These are phyloP conservation scores for Plasmodium gaboni DNA, from an alignment of 169 alveolate species.

Conservation along the genomic window DNA sequence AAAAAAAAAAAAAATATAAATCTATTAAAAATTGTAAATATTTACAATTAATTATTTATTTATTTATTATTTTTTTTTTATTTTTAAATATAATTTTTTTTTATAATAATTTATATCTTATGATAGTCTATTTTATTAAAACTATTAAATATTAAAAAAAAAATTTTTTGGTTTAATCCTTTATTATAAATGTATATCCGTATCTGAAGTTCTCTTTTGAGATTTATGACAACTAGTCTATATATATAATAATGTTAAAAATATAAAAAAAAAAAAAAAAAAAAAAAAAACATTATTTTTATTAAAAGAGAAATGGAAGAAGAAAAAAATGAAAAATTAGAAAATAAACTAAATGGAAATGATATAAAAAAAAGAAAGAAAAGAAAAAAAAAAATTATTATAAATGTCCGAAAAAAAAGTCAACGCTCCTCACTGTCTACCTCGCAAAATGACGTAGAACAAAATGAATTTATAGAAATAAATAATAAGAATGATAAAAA, in stretches of 20 bases:
- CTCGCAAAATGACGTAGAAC: not conserved
- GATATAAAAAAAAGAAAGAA: conserved; percentile 41
- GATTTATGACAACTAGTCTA: no score
- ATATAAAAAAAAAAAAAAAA: conserved; percentile 2
- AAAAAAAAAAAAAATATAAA: conserved; percentile 27
- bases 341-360: not conserved
- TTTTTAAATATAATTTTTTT: no score
- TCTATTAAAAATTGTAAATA: conserved; percentile 4
- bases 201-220: no score
- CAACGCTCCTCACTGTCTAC: not conserved
- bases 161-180: no score
- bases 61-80: no score
- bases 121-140: no score
- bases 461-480: not conserved
- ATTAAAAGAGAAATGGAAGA: conserved; percentile 15
- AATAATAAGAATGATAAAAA: not conserved
- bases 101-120: no score
- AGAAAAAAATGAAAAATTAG: conserved; percentile 18
- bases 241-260: not conserved
- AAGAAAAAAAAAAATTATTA: conserved; percentile 56
- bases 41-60: not conserved
- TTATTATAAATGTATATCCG: no score
- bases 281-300: not conserved
- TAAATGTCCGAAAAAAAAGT: conserved; percentile 35
- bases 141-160: no score